Evolutionary conservation across 139 green algal genomes (phyloP).

Genomic region (Pycnococcus provasolii): DNA sequence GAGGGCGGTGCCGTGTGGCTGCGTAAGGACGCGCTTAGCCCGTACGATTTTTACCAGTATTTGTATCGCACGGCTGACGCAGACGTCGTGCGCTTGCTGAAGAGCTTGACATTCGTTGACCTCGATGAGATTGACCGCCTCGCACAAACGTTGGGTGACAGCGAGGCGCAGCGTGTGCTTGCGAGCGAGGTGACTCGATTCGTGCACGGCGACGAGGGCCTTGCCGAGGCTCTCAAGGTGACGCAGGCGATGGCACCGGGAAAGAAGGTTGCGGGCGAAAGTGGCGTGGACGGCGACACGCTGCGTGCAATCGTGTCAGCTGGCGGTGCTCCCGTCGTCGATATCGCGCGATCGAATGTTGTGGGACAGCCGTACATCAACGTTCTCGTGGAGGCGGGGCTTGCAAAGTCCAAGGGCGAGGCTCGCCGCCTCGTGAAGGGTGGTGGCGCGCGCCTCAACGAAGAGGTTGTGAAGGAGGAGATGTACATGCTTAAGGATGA

Average conservation of each 20-base stretch:
- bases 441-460: slow-evolving; percentile 88
- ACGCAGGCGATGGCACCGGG: slow-evolving; percentile 73
- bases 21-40: slow-evolving; percentile 66
- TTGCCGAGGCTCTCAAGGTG: slow-evolving; percentile 69
- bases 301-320: slow-evolving; percentile 26
- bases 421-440: slow-evolving; percentile 56
- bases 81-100: slow-evolving; percentile 80
- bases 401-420: slow-evolving; percentile 73
- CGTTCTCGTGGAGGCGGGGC: slow-evolving; percentile 60
- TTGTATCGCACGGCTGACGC: slow-evolving; percentile 68
- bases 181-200: slow-evolving; percentile 90
- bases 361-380: slow-evolving; percentile 55
- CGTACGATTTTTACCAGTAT: slow-evolving; percentile 98
- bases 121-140: slow-evolving; percentile 57
- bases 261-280: slow-evolving; percentile 31
- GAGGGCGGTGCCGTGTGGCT: slow-evolving; percentile 87
- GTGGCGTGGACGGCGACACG: slow-evolving; percentile 56
- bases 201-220: slow-evolving; percentile 84
- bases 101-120: slow-evolving; percentile 89
- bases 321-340: slow-evolving; percentile 51
- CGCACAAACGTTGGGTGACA: no score
- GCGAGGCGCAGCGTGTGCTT: slow-evolving; percentile 60
- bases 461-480: slow-evolving; percentile 23
- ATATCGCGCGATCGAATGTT: slow-evolving; percentile 42
- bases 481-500: no score